Conservation (phyloP, 2,329 filamentous ascomycete species). For the Fusarium caatingaense region DNA sequence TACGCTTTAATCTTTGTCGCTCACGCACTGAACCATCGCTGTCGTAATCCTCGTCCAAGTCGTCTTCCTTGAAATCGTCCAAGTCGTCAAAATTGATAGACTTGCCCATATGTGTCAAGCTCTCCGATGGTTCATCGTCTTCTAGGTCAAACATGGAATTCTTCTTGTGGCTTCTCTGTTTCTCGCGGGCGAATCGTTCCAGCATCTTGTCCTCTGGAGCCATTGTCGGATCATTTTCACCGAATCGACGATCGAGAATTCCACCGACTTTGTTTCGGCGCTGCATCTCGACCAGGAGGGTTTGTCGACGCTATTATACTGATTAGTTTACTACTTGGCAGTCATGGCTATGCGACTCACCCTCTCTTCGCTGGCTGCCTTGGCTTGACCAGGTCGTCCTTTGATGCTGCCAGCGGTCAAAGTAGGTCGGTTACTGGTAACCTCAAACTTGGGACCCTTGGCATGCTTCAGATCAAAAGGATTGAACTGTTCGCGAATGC, state of each 20-base stretch:
- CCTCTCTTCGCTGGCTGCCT: slow-evolving; percentile 86
- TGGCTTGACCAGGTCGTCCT: slow-evolving; percentile 84
- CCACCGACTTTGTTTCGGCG: slow-evolving; percentile 90
- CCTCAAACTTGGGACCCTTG: slow-evolving; percentile 84
- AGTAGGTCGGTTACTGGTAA: slow-evolving; percentile 74
- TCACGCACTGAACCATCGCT: slow-evolving; percentile 67
- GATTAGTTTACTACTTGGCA: slow-evolving; percentile 21
- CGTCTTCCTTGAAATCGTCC: slow-evolving; percentile 86
- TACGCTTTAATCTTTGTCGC: slow-evolving; percentile 65
- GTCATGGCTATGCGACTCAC: slow-evolving; percentile 56
- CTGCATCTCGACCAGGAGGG: slow-evolving; percentile 90
- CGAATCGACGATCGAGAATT: slow-evolving; percentile 91
- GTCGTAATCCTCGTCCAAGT: slow-evolving; percentile 71
- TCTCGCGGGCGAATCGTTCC: slow-evolving; percentile 90
- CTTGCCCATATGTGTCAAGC: slow-evolving; percentile 86
- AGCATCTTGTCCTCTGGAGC: slow-evolving; percentile 92
- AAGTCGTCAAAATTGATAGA: slow-evolving; percentile 71
- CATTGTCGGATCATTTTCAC: slow-evolving; percentile 95
- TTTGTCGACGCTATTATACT: slow-evolving; percentile 73
- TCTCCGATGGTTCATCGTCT: slow-evolving; percentile 71
- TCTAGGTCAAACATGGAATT: slow-evolving; percentile 90
- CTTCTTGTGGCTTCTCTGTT: slow-evolving; percentile 81
- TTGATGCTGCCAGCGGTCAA: slow-evolving; percentile 69
- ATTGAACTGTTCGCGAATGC: slow-evolving; percentile 96
- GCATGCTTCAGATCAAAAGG: slow-evolving; percentile 94